Evolutionary conservation across 78 protist species (phyloP).

Genomic region (Salpingoeca rosetta): DNA sequence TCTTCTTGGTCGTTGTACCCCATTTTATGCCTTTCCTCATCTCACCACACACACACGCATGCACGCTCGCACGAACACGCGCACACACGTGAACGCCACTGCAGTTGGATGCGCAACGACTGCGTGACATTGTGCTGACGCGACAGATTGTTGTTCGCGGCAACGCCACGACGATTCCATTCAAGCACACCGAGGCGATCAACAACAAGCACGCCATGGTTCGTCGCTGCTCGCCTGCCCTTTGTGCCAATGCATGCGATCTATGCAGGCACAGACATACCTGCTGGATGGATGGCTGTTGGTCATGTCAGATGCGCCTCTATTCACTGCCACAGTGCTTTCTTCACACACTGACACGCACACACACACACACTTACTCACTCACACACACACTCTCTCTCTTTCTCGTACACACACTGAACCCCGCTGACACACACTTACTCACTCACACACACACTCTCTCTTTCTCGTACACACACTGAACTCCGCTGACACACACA

Average conservation of each 20-base stretch:
- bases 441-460: too few species aligned
- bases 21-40: too few species aligned
- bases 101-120: neutral
- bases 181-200: slow-evolving; percentile 30
- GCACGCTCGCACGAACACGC: too few species aligned
- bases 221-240: neutral
- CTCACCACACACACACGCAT: too few species aligned
- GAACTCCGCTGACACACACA: too few species aligned
- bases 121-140: neutral
- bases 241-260: neutral
- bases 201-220: slow-evolving; percentile 53
- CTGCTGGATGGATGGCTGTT: slow-evolving; percentile 47
- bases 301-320: slow-evolving; percentile 71
- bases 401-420: too few species aligned
- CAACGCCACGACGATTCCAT: neutral
- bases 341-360: neutral
- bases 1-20: too few species aligned
- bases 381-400: too few species aligned
- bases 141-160: neutral
- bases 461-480: too few species aligned
- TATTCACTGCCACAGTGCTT: slow-evolving; percentile 51
- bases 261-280: neutral
- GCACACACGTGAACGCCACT: neutral
- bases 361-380: too few species aligned
- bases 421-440: too few species aligned